Evolutionary conservation across 164 flowering plant genomes (phyloP), one percentile per base, ranked within the genome.

Genomic region (Umbellularia californica): DNA sequence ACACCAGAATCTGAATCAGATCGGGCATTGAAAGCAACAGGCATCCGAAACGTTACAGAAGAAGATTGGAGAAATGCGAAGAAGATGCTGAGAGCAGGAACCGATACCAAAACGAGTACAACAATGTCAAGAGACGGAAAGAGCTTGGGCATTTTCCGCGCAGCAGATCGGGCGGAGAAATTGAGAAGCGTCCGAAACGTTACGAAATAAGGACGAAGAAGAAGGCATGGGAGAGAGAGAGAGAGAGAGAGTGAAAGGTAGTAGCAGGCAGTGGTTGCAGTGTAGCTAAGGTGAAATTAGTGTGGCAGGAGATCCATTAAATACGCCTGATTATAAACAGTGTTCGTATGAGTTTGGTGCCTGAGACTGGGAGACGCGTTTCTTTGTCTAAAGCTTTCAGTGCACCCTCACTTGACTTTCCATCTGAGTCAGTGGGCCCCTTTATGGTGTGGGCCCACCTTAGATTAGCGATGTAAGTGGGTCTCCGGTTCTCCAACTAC

Each of bases 301-400:
- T 58, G 74, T 35, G n/a, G 66, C 65, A 58, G 15, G 65, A 71
- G 74, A 71, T 71, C 74, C 74, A 71, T 58, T 71, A 27, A 71
- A 71, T 71, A 23, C 60, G n/a, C 60, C 60, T 55, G 20, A 55
- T 15, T 14, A 4, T 6, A 52, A 13, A 13, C 58, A 52, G 58
- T 52, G n/a, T 4, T 5, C 3, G 60, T 14, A 55, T 4, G 15
- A 55, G 60, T 3, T 17, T 55, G 60, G 60, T 55, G 5, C 5
- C 3, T 15, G 60, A 55, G 60, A 55, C 3, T 14, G 60, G 15
- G 60, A 55, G 60, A 17, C 60, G 60, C 60, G 60, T 15, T 3
- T 15, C 47, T 41, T 41, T 13, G 7, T 55, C 60, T 17, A 15
- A 15, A 5, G 15, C 35, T 30, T 30, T 30, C 35, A 30, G 6